Conservation (phyloP, 1,139 yeast genomes). For the Pichia sp. region DNA sequence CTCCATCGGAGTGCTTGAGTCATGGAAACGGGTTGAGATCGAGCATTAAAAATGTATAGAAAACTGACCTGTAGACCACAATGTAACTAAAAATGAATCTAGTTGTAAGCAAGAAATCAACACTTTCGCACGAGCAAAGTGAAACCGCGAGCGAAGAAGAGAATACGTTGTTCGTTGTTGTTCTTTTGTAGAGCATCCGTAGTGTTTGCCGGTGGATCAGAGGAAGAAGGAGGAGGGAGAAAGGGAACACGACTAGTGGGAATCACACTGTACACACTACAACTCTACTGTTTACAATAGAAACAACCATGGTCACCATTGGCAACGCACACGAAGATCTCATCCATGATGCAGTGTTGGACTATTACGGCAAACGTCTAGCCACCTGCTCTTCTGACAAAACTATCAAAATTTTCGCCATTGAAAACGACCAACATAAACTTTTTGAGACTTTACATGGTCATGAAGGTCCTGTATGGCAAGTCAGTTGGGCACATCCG, state of each 20-base stretch:
- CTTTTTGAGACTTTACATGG: conserved; percentile 75
- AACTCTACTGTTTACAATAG: too few species aligned
- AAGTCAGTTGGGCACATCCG: conserved; percentile 98
- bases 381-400: conserved; percentile 96
- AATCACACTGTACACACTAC: too few species aligned
- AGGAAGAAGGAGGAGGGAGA: too few species aligned
- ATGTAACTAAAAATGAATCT: too few species aligned
- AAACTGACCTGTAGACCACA: too few species aligned
- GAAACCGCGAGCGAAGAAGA: too few species aligned
- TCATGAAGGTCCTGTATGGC: conserved; percentile 99
- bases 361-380: conserved; percentile 89
- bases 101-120: too few species aligned
- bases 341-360: conserved; percentile 95
- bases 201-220: too few species aligned
- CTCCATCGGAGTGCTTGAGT: conserved; percentile 43
- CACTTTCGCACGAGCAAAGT: too few species aligned
- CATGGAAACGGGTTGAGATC: conserved; percentile 37
- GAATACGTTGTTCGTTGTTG: too few species aligned
- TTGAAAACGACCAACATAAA: conserved; percentile 77
- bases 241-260: too few species aligned
- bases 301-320: conserved; percentile 45
- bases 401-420: conserved; percentile 86
- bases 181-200: too few species aligned
- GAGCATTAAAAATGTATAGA: conserved; percentile 21
- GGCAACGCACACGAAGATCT: conserved; percentile 82